Conservation (phyloP, 768 basidiomycete genomes). For the Pholiota microspora region DNA sequence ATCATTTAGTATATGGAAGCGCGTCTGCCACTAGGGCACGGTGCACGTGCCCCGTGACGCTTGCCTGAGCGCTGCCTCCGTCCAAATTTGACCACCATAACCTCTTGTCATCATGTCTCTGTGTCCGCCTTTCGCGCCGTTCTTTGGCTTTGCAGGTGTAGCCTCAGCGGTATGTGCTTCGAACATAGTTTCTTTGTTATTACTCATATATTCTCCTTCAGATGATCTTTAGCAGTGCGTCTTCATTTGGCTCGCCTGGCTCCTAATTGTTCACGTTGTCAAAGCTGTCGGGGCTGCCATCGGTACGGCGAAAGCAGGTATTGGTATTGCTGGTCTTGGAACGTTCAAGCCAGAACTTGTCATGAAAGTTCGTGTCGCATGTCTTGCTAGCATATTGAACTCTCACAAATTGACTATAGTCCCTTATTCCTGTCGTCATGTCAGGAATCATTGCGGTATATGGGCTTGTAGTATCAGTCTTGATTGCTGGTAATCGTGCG, state of each 20-base stretch:
- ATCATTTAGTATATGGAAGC: too few relatives aligned
- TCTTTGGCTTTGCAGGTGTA: slow-evolving; percentile 98
- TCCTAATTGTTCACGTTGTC: slow-evolving; percentile 10
- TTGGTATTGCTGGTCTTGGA: slow-evolving; percentile 94
- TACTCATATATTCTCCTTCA: slow-evolving; percentile 27
- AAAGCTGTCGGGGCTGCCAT: slow-evolving; percentile 92
- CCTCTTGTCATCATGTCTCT: slow-evolving; percentile 43
- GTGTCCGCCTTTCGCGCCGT: slow-evolving; percentile 94
- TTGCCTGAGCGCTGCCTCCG: too few relatives aligned
- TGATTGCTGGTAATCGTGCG: slow-evolving; percentile 70
- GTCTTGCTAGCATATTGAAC: not conserved
- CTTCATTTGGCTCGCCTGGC: not conserved
- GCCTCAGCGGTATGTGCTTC: slow-evolving; percentile 74
- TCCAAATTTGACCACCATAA: slow-evolving; percentile 4
- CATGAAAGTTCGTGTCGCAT: slow-evolving; percentile 74
- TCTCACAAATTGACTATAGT: slow-evolving; percentile 41
- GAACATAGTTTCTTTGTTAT: not conserved
- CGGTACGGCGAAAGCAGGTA: slow-evolving; percentile 95
- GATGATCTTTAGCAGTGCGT: slow-evolving; percentile 93
- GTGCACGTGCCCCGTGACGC: slow-evolving; percentile 10
- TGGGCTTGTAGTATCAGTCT: slow-evolving; percentile 91
- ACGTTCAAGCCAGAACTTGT: slow-evolving; percentile 94
- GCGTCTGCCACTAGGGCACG: not conserved
- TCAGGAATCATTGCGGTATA: slow-evolving; percentile 98
- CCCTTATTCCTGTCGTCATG: slow-evolving; percentile 96